Base-by-base conservation (phyloP, 106 monocot species). In the Acorus calamus region DNA sequence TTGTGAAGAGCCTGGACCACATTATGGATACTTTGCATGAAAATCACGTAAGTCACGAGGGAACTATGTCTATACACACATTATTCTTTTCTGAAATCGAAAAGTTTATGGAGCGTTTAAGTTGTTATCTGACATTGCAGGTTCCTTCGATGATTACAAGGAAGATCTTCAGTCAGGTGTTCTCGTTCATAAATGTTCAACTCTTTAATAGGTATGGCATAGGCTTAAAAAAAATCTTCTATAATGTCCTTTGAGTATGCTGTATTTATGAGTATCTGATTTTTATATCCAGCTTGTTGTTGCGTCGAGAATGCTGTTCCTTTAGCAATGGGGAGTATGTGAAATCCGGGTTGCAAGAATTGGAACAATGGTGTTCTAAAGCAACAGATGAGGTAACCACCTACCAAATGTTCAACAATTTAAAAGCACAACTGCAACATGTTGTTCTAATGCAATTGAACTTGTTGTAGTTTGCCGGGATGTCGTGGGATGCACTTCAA, bases 301-400 rank as follows among this genome's bases (percentile, higher is more conserved):
- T 98, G 11, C 80, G 98, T 5, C 75, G 98, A 50, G 98, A 98
- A 73, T 98, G 98, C 71, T 98, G 98, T 69, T 98, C 98, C 8
- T 92, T 83, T 61, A 98, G 98, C 77, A 98, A 92, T 53, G 98
- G 88, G 9, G 98, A 98, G 71, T 98, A 81, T 62, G 75, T 98
- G 6, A 98, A 88, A 60, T 73, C 92, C 68, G 98, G 98, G n/a
- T 79, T 98, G 60, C 85, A 85, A 53, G 98, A 98, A 55, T 67
- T 98, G 51, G 98, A 88, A 59, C 76, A 83, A 11, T 88, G 85
- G 88, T 98, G 92, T 71, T 73, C 51, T 44, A 85, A 69, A 71
- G 73, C 71, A 49, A 91, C 80, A 53, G 81, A 80, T 10, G 84
- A 91, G 96, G 96, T 96, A 60, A 50, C 28, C 28, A 28, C 28